Percentiles rank a stretch among this genome's conserved stretches.
Evolutionary conservation across 768 basidiomycete genomes (phyloP).

Genomic region (Trametes punicea): DNA sequence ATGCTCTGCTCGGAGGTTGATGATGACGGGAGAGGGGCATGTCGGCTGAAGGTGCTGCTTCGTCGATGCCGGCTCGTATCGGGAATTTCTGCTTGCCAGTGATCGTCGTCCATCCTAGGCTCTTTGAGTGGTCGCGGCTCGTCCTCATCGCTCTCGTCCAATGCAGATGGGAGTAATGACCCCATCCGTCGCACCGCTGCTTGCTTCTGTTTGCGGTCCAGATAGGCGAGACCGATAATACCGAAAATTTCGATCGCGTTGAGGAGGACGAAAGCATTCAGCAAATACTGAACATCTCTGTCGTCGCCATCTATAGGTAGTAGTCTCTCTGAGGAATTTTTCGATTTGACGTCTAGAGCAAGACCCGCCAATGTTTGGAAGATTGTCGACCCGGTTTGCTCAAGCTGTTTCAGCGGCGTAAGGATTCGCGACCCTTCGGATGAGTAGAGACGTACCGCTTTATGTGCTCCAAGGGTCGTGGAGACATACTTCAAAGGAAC

Average conservation of each 20-base stretch:
- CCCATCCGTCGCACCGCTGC: constrained; percentile 20
- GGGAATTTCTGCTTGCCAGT: constrained; percentile 9
- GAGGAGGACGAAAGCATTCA: constrained; percentile 53
- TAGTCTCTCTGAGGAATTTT: constrained; percentile 19
- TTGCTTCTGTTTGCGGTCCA: constrained; percentile 43
- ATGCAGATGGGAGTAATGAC: constrained; percentile 18
- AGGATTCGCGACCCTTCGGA: neutral
- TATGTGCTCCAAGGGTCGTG: constrained; percentile 75
- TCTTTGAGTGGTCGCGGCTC: constrained; percentile 7
- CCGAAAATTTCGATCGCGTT: constrained; percentile 55
- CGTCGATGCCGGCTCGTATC: constrained; percentile 5
- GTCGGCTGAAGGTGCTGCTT: constrained; percentile 7
- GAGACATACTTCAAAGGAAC: constrained; percentile 71
- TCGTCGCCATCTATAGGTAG: constrained; percentile 21
- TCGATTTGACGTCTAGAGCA: constrained; percentile 48
- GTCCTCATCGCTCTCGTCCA: constrained; percentile 12
- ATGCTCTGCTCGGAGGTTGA: constrained; percentile 22
- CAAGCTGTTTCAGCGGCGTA: constrained; percentile 45
- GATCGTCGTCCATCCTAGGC: constrained; percentile 12
- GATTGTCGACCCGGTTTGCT: constrained; percentile 70
- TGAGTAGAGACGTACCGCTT: constrained; percentile 46
- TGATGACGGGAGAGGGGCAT: constrained; percentile 15
- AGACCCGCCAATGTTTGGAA: constrained; percentile 74
- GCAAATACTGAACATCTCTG: constrained; percentile 42
- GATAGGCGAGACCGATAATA: constrained; percentile 46